Evolutionary conservation across 768 basidiomycete genomes (phyloP).

Genomic region (Candolleomyces eurysporus): DNA sequence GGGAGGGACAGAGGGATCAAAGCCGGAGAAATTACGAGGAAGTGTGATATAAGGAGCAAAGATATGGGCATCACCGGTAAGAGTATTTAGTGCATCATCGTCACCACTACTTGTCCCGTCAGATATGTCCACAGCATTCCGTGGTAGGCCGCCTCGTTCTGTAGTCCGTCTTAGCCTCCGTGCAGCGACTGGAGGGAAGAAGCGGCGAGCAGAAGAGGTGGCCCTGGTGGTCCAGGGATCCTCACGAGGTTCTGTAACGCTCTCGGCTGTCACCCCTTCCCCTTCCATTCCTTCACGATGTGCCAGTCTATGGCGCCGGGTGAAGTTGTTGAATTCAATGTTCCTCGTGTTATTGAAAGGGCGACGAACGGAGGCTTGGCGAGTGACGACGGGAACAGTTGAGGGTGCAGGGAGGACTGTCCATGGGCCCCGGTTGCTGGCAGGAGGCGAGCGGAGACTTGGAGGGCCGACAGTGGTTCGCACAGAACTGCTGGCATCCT

Average conservation of each 20-base stretch:
- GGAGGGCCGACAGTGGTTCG: conserved; percentile 26
- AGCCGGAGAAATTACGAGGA: background rate
- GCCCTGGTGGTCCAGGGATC: conserved; percentile 1
- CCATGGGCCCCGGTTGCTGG: conserved; percentile 20
- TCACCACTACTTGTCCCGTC: conserved; percentile 3
- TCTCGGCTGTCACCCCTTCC: conserved; percentile 26
- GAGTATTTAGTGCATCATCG: background rate
- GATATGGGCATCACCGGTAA: background rate
- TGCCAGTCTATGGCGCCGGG: conserved; percentile 57
- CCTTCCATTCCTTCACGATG: conserved; percentile 34
- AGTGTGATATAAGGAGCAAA: background rate
- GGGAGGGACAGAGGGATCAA: background rate
- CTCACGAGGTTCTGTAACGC: conserved; percentile 1
- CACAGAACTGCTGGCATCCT: conserved; percentile 17
- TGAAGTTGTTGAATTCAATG: conserved; percentile 73
- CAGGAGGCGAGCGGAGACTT: conserved; percentile 6
- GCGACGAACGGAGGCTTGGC: conserved; percentile 64
- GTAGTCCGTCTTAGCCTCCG: conserved; percentile 4
- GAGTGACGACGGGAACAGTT: conserved; percentile 32
- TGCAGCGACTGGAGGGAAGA: conserved; percentile 9
- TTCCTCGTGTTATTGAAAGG: conserved; percentile 47
- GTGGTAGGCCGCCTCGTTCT: background rate
- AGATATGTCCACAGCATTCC: background rate
- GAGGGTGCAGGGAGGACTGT: conserved; percentile 21
- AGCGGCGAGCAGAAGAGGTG: conserved; percentile 10